A percentile compares a stretch with the other conserved stretches of the same genome.
Evolutionary conservation across 1,139 yeast species (phyloP).

Genomic region (Candida sp.): DNA sequence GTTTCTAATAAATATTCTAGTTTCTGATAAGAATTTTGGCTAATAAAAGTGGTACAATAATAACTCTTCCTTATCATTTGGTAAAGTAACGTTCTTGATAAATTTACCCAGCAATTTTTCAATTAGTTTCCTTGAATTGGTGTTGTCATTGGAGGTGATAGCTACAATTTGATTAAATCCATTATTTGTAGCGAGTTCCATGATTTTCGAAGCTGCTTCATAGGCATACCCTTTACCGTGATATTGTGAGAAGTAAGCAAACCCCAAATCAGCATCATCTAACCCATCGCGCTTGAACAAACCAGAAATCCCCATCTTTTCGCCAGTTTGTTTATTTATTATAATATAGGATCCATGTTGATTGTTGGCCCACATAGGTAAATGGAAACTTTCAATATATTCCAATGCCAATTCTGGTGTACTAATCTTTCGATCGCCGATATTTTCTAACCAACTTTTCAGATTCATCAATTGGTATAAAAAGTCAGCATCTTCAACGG

Average conservation of each 20-base stretch:
- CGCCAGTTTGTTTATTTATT: not conserved
- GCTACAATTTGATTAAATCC: not conserved
- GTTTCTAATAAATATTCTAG: not conserved
- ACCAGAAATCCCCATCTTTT: not conserved
- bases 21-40: not conserved
- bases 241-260: not conserved
- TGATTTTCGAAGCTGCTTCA: not conserved
- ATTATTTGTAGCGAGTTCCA: not conserved
- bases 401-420: not conserved
- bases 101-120: not conserved
- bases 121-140: not conserved
- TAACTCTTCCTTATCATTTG: not conserved
- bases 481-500: not conserved
- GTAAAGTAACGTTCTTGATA: not conserved
- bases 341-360: not conserved
- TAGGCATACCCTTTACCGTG: slow-evolving; percentile 1
- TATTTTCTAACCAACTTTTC: slow-evolving; percentile 1
- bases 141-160: not conserved
- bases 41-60: not conserved
- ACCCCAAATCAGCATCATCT: not conserved
- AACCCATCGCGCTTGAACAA: not conserved
- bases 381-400: not conserved
- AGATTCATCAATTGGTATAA: slow-evolving; percentile 1
- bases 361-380: slow-evolving; percentile 1
- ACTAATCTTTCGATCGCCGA: not conserved